A percentile compares a stretch with the other conserved stretches of the same genome.
Evolutionary conservation across 2,329 filamentous ascomycete genomes (phyloP).

Genomic region (Cylindrodendrum hubeiense): DNA sequence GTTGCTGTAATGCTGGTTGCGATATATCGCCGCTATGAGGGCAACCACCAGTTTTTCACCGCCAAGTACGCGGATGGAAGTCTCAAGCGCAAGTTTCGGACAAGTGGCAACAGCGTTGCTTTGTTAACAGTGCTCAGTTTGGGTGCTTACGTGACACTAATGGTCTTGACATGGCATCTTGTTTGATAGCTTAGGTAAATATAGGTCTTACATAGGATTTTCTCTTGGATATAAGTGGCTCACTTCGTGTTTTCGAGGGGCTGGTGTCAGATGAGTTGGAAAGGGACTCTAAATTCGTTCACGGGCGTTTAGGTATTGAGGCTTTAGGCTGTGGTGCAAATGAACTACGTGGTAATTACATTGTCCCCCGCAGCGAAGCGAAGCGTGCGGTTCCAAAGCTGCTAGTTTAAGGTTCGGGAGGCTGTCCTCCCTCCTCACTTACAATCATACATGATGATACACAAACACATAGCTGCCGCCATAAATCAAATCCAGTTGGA

Average conservation of each 20-base stretch:
- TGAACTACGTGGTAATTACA: no score
- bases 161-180: slow-evolving; percentile 67
- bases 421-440: no score
- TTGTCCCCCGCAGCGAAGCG: no score
- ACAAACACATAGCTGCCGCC: no score
- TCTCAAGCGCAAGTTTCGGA: slow-evolving; percentile 68
- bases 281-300: neutral
- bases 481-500: no score
- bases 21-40: slow-evolving; percentile 88
- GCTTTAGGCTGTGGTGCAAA: neutral
- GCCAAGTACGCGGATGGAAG: slow-evolving; percentile 48
- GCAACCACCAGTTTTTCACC: slow-evolving; percentile 93
- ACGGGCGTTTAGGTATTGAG: neutral
- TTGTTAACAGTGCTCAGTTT: slow-evolving; percentile 69
- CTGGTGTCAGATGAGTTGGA: neutral
- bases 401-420: no score
- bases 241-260: neutral
- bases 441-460: no score
- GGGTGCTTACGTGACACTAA: slow-evolving; percentile 67
- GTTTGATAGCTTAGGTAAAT: slow-evolving; percentile 34
- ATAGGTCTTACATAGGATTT: neutral
- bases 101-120: slow-evolving; percentile 72
- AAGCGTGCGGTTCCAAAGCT: no score
- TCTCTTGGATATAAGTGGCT: neutral
- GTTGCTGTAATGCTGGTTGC: slow-evolving; percentile 86